These are phyloP conservation scores for Crithidia brevicula DNA, from an alignment of 208 protist species.

Conservation along the genomic window DNA sequence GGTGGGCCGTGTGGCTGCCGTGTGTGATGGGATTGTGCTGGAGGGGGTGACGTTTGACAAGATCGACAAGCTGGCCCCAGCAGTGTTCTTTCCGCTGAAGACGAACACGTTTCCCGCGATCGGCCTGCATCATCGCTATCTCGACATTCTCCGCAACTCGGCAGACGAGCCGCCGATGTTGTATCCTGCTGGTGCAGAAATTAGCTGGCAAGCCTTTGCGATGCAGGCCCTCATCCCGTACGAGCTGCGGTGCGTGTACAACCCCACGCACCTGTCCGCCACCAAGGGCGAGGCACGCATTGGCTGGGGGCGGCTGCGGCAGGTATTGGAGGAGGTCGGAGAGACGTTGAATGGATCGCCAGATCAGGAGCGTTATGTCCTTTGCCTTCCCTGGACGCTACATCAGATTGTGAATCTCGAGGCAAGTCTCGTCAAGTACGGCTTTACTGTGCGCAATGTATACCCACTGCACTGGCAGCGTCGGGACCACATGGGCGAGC, in stretches of 20 bases:
- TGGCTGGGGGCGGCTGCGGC: conserved; percentile 77
- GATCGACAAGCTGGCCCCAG: conserved; percentile 74
- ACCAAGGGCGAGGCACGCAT: conserved; percentile 80
- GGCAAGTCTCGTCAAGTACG: conserved; percentile 85
- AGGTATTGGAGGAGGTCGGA: conserved; percentile 63
- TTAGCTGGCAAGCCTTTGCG: conserved; percentile 47
- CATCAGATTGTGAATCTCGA: conserved; percentile 89
- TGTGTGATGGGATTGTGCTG: conserved; percentile 71
- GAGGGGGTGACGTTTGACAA: conserved; percentile 75
- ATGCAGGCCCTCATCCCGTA: conserved; percentile 70
- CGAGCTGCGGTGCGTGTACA: conserved; percentile 78
- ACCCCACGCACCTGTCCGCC: conserved; percentile 73
- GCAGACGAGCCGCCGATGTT: conserved; percentile 75
- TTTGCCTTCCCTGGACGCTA: conserved; percentile 88
- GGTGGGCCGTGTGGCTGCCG: conserved; percentile 48
- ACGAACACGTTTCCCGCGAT: conserved; percentile 82
- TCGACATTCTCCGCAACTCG: conserved; percentile 68
- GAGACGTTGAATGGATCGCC: conserved; percentile 2
- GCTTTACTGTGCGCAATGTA: conserved; percentile 65
- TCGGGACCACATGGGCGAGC: conserved; percentile 75
- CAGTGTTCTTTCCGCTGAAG: conserved; percentile 72
- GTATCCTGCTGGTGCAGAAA: conserved; percentile 59
- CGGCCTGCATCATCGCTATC: conserved; percentile 79
- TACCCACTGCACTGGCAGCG: conserved; percentile 82
- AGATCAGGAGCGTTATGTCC: conserved; percentile 38